phyloP scores from a whole-genome alignment of 768 basidiomycete species.

The Panaeolus papilionaceus region DNA sequence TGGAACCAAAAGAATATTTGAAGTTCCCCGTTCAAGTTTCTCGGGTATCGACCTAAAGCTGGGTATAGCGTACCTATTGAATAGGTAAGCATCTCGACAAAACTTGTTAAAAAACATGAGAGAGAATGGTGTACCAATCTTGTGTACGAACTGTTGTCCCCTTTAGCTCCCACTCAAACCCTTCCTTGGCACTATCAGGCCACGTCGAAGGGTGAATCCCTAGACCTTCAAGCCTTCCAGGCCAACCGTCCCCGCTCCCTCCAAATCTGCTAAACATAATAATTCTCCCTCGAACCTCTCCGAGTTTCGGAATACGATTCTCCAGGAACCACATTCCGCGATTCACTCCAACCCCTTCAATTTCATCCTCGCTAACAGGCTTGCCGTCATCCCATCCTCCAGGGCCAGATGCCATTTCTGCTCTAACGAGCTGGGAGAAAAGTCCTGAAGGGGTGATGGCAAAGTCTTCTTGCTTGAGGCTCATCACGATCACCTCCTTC shows the following conservation, averaged over 20 bases:
- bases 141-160: conserved; percentile 75
- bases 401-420: conserved; percentile 64
- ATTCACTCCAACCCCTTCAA: conserved; percentile 20
- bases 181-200: conserved; percentile 78
- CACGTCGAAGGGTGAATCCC: conserved; percentile 89
- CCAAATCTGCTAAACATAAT: conserved; percentile 90
- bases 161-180: conserved; percentile 82
- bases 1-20: conserved; percentile 47
- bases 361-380: conserved; percentile 15
- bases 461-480: conserved; percentile 88
- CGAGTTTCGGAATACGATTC: conserved; percentile 79
- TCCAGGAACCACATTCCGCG: conserved; percentile 79
- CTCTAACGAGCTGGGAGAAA: conserved; percentile 71
- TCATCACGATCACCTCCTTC: conserved; percentile 83
- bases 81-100: not conserved
- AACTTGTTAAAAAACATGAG: conserved; percentile 6
- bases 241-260: conserved; percentile 71
- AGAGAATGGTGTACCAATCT: conserved; percentile 68
- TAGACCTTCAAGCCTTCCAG: conserved; percentile 67
- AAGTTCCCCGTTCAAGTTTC: conserved; percentile 67
- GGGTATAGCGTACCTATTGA: conserved; percentile 75
- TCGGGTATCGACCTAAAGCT: conserved; percentile 86
- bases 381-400: conserved; percentile 42
- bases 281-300: conserved; percentile 86
- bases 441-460: conserved; percentile 40